Evolutionary conservation across 805 yeast species (phyloP).

Genomic region (Schwanniomyces yamadae): DNA sequence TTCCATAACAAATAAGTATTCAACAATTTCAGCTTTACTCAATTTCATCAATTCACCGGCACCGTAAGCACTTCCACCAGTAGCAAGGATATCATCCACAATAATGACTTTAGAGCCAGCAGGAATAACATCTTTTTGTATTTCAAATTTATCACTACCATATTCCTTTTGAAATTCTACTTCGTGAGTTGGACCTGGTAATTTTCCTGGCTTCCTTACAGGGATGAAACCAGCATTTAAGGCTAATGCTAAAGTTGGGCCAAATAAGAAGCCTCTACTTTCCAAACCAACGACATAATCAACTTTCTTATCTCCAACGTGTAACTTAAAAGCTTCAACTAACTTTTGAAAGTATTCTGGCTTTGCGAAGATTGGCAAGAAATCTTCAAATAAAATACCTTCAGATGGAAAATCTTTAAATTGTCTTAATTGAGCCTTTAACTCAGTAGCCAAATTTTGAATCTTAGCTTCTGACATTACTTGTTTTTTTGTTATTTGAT

Average conservation of each 20-base stretch:
- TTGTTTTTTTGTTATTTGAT: too few species aligned
- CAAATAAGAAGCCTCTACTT: slow-evolving; percentile 95
- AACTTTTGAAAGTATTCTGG: slow-evolving; percentile 81
- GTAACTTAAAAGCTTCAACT: slow-evolving; percentile 75
- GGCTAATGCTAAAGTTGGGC: slow-evolving; percentile 91
- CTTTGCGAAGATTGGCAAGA: slow-evolving; percentile 85
- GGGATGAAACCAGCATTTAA: slow-evolving; percentile 91
- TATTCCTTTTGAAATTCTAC: slow-evolving; percentile 88
- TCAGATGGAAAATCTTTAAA: slow-evolving; percentile 93
- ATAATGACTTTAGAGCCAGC: slow-evolving; percentile 78
- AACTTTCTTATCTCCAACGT: slow-evolving; percentile 63
- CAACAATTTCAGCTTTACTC: slow-evolving; percentile 70
- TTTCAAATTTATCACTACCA: slow-evolving; percentile 85
- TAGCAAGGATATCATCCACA: slow-evolving; percentile 96
- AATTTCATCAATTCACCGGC: slow-evolving; percentile 80
- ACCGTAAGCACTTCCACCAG: slow-evolving; percentile 95
- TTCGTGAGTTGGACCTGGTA: slow-evolving; percentile 78
- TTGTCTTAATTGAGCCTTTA: slow-evolving; percentile 47
- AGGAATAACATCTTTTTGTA: slow-evolving; percentile 80
- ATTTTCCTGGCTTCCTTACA: slow-evolving; percentile 90
- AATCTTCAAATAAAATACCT: slow-evolving; percentile 94
- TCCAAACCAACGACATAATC: slow-evolving; percentile 94
- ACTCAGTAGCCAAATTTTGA: slow-evolving; percentile 34
- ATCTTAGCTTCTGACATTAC: slow-evolving; percentile 17
- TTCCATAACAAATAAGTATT: slow-evolving; percentile 89